A percentile compares a stretch with the other conserved stretches of the same genome.
Conservation (phyloP, 1,284 basidiomycete species). For the Ganoderma sinense region DNA sequence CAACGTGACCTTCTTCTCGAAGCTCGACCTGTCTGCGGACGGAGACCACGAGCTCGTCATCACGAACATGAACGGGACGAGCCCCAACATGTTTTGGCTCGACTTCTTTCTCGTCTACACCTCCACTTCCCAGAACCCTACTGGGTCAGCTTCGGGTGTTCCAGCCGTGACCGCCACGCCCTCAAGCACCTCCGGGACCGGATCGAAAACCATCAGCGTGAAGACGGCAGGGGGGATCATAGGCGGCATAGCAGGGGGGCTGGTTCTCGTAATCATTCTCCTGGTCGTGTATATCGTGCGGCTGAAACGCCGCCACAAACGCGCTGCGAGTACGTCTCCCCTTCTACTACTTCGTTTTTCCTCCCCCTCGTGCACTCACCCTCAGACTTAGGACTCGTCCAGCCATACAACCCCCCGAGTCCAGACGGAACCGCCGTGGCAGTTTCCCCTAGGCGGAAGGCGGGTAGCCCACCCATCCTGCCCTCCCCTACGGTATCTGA, state of each 20-base stretch:
- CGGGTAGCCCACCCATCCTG: neutral
- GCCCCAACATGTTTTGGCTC: slow-evolving; percentile 30
- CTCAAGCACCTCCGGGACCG: neutral
- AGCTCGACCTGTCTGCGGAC: slow-evolving; percentile 12
- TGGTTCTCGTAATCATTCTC: neutral
- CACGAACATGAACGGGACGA: slow-evolving; percentile 33
- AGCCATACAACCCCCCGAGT: neutral
- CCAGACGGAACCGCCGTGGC: neutral
- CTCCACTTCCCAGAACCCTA: neutral
- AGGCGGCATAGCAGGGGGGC: neutral
- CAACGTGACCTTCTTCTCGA: slow-evolving; percentile 29
- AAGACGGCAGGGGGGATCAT: neutral
- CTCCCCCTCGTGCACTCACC: neutral
- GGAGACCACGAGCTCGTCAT: slow-evolving; percentile 23
- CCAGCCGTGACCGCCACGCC: neutral
- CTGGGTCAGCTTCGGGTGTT: neutral
- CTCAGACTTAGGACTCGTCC: neutral
- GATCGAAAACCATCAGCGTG: neutral
- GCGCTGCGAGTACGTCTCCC: neutral
- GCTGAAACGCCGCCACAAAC: neutral
- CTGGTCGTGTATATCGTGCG: neutral
- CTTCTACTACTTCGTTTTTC: neutral
- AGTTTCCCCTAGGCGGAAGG: neutral
- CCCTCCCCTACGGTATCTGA: neutral
- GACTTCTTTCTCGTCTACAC: slow-evolving; percentile 29